Conservation (phyloP, 2,329 filamentous ascomycete genomes). For the Nothophaeocryptopus gaeumannii region DNA sequence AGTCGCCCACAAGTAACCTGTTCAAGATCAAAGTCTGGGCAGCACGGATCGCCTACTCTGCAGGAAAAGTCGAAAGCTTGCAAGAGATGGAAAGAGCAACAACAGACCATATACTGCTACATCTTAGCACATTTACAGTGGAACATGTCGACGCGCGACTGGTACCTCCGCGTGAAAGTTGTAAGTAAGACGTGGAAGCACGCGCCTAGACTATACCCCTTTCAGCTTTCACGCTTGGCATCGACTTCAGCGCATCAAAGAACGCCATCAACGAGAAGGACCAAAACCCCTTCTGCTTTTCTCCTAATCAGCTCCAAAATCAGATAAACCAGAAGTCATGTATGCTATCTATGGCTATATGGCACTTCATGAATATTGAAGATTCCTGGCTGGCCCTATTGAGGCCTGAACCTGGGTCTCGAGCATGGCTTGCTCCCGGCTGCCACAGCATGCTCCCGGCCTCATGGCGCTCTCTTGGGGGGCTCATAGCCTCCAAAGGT, state of each 20-base stretch:
- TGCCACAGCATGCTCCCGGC: constrained; percentile 7
- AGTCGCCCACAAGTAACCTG: no score
- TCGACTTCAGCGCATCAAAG: constrained; percentile 5
- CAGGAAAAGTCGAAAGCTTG: no score
- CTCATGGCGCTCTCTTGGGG: constrained; percentile 3
- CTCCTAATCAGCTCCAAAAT: constrained; percentile 12
- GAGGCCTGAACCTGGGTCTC: constrained; percentile 16
- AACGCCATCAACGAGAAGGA: background rate
- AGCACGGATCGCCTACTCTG: no score
- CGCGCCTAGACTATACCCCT: constrained; percentile 7
- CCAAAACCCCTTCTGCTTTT: constrained; percentile 11
- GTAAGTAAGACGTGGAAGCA: background rate
- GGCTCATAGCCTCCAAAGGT: background rate
- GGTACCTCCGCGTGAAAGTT: background rate
- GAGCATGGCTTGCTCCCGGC: constrained; percentile 9
- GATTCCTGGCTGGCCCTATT: constrained; percentile 17
- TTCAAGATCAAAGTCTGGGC: no score
- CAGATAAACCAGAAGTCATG: constrained; percentile 10
- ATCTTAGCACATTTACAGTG: background rate
- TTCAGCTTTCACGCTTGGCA: background rate
- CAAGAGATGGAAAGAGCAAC: background rate
- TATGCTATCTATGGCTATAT: constrained; percentile 10
- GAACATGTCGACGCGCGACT: background rate
- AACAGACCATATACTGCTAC: background rate
- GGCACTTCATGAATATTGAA: constrained; percentile 20